Evolutionary conservation across 345 rosid genomes (phyloP), one percentile per base, ranked within the genome.

Genomic region (Euphorbia peplus): DNA sequence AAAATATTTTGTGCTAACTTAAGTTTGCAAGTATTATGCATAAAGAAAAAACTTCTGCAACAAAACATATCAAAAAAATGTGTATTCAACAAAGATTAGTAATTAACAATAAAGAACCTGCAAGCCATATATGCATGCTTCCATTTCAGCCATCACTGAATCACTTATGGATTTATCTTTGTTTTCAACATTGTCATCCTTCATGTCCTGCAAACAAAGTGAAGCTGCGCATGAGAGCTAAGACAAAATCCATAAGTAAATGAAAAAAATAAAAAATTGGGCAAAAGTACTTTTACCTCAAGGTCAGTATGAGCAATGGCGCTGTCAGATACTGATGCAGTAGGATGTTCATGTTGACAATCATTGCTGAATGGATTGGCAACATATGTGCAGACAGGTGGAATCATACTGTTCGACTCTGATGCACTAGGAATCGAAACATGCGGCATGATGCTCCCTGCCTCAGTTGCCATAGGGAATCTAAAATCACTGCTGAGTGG

Each of bases 111-210:
- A 55, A 24, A 56, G 28, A 68, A 87, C 93, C 89, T 86, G 90
- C 79, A 88, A 81, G 44, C 93, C 89, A 77, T 83, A 88, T 56
- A 70, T 78, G 76, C 81, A 77, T 28, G 93, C 93, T 77, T 88
- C 87, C 85, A 86, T 86, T 84, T 88, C 89, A 78, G 79, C 87
- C 59, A 81, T 83, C 77, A 76, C 21, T 39, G 83, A 73, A 39
- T 88, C 90, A 54, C 78, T 80, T 15, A 73, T 75, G 32, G 70
- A 77, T 21, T 68, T 70, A 16, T 82, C 82, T 59, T 76, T 78
- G 48, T 80, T 73, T 66, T 12, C 70, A 47, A 0, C 70, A 68
- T 73, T 80, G 64, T 71, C 81, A 66, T 53, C 63, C n/a, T 75
- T 70, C 60, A 68, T 76, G 62, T 81, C 86, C 93, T 85, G 67